Conservation (phyloP, 2,329 filamentous ascomycete genomes). For the Alternaria sp. region DNA sequence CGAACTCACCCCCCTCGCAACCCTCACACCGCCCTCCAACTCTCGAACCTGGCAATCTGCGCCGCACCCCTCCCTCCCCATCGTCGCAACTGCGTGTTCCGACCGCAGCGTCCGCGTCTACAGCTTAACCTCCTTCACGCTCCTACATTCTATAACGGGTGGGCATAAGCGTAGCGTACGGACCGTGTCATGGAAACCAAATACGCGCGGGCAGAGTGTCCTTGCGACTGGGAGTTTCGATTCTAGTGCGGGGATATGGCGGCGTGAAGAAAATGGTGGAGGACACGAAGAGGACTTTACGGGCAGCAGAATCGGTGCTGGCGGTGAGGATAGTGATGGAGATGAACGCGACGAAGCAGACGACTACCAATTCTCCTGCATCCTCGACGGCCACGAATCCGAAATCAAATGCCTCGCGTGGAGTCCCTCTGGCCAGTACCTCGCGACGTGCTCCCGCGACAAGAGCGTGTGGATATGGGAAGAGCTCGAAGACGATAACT, state of each 20-base stretch:
- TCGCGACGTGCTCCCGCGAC: constrained; percentile 90
- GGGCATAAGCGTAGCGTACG: constrained; percentile 93
- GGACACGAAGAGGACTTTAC: constrained; percentile 37
- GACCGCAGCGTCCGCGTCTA: constrained; percentile 89
- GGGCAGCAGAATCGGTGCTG: constrained; percentile 21
- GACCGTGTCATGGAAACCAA: constrained; percentile 85
- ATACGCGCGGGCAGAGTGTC: constrained; percentile 65
- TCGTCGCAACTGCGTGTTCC: constrained; percentile 86
- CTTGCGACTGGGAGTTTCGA: constrained; percentile 95
- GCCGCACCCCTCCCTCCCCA: constrained; percentile 84
- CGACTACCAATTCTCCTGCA: constrained; percentile 91
- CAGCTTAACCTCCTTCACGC: constrained; percentile 79
- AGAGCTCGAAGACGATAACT: constrained; percentile 92
- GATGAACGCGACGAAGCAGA: constrained; percentile 67
- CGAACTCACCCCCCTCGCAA: constrained; percentile 55
- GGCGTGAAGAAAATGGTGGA: constrained; percentile 73
- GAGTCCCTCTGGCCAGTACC: constrained; percentile 73
- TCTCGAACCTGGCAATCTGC: constrained; percentile 82
- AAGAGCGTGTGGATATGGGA: constrained; percentile 99
- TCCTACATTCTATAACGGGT: constrained; percentile 80
- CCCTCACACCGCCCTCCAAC: constrained; percentile 60
- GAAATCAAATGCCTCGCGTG: constrained; percentile 86
- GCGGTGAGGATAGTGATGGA: constrained; percentile 19
- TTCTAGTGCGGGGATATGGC: constrained; percentile 76
- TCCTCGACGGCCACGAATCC: constrained; percentile 92